Conservation (phyloP, 495 filamentous ascomycete genomes). For the Talaromyces adpressus region DNA sequence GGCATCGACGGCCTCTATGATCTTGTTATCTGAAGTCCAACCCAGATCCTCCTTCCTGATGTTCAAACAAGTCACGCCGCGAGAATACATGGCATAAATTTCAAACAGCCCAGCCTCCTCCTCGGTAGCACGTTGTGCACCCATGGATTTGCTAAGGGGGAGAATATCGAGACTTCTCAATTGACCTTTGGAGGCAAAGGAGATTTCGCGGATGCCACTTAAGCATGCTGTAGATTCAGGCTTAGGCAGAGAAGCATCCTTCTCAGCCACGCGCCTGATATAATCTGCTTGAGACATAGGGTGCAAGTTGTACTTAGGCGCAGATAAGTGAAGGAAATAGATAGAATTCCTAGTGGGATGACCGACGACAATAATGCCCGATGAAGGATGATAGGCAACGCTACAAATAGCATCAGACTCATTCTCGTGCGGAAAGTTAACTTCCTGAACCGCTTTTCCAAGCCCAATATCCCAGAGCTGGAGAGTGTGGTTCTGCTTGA, state of each 20-base stretch:
- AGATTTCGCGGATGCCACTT: slow-evolving; percentile 90
- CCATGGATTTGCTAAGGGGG: slow-evolving; percentile 42
- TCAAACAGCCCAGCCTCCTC: slow-evolving; percentile 70
- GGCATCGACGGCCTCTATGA: slow-evolving; percentile 68
- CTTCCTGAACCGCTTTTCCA: slow-evolving; percentile 89
- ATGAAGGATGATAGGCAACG: slow-evolving; percentile 81
- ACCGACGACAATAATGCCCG: slow-evolving; percentile 87
- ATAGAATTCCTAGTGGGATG: slow-evolving; percentile 96
- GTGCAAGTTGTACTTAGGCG: slow-evolving; percentile 77
- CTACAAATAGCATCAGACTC: slow-evolving; percentile 97
- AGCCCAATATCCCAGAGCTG: slow-evolving; percentile 98
- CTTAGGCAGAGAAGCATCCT: slow-evolving; percentile 66
- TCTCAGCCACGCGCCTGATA: slow-evolving; percentile 64
- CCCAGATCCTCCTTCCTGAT: slow-evolving; percentile 85
- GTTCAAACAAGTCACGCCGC: slow-evolving; percentile 78
- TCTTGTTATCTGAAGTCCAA: slow-evolving; percentile 80
- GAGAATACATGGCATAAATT: slow-evolving; percentile 95
- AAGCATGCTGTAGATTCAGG: slow-evolving; percentile 93
- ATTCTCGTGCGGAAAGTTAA: slow-evolving; percentile 92
- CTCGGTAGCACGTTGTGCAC: slow-evolving; percentile 38
- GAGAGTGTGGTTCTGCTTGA: slow-evolving; percentile 98
- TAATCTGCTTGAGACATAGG: slow-evolving; percentile 80
- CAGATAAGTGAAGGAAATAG: slow-evolving; percentile 92
- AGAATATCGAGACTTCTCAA: slow-evolving; percentile 87
- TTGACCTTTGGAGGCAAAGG: slow-evolving; percentile 79